A percentile compares a stretch with the other conserved stretches of the same genome.
Conservation (phyloP, 2,329 filamentous ascomycete genomes). For the Ophiostoma sp. region DNA sequence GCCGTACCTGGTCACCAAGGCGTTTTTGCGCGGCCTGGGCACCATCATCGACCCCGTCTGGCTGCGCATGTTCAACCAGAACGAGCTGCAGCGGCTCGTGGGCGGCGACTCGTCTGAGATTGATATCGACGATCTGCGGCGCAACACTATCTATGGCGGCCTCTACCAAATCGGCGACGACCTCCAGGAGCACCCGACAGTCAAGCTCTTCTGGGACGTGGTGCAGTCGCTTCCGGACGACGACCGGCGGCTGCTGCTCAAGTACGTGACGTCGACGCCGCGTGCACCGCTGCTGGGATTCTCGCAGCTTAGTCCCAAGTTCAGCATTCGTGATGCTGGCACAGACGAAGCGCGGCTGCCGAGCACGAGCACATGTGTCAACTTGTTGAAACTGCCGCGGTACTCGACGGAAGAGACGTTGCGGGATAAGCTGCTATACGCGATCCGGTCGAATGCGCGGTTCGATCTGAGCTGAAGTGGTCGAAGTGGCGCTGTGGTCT, state of each 20-base stretch:
- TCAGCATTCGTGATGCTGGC: slow-evolving; percentile 85
- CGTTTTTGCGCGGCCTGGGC: slow-evolving; percentile 83
- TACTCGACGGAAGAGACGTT: slow-evolving; percentile 68
- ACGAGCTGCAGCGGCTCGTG: slow-evolving; percentile 88
- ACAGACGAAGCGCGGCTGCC: slow-evolving; percentile 75
- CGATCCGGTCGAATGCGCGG: slow-evolving; percentile 83
- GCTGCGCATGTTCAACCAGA: slow-evolving; percentile 98
- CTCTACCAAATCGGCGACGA: slow-evolving; percentile 90
- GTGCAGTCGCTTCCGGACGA: slow-evolving; percentile 73
- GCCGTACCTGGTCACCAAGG: slow-evolving; percentile 75
- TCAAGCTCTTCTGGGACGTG: slow-evolving; percentile 88
- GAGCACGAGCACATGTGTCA: slow-evolving; percentile 94
- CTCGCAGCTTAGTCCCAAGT: slow-evolving; percentile 76
- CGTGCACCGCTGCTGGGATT: slow-evolving; percentile 89
- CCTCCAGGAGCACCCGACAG: slow-evolving; percentile 77
- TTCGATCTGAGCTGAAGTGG: slow-evolving; percentile 71
- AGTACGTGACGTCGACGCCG: slow-evolving; percentile 93
- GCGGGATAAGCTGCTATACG: slow-evolving; percentile 82
- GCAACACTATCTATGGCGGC: slow-evolving; percentile 83
- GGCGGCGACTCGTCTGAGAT: slow-evolving; percentile 85
- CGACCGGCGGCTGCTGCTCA: slow-evolving; percentile 82
- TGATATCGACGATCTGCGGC: slow-evolving; percentile 79
- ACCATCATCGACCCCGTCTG: slow-evolving; percentile 88
- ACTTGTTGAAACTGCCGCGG: slow-evolving; percentile 85
- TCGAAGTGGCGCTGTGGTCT: neutral